Percentiles rank a stretch among this genome's conserved stretches.
Conservation (phyloP, 345 rosid genomes). For the Gossypium stocksii region DNA sequence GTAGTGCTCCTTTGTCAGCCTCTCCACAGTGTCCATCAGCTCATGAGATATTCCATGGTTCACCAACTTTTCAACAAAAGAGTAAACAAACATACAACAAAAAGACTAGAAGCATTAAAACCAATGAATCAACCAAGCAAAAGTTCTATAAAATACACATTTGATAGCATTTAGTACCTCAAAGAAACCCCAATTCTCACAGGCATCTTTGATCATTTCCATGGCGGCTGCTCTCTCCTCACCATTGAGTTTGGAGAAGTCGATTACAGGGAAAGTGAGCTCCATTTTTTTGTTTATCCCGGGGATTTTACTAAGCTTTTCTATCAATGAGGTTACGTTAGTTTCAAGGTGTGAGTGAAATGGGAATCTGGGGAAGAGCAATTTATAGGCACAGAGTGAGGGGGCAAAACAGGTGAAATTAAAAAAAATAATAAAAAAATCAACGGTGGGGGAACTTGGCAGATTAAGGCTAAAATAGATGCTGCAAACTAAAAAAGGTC, state of each 20-base stretch:
- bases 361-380: conserved; percentile 6
- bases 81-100: not conserved
- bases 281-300: conserved; percentile 34
- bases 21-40: conserved; percentile 68
- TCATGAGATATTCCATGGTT: conserved; percentile 67
- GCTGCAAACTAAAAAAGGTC: not conserved
- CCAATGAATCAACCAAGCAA: not conserved
- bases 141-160: not conserved
- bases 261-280: conserved; percentile 53
- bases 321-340: conserved; percentile 2
- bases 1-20: conserved; percentile 66
- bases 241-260: conserved; percentile 58
- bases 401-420: conserved; percentile 5
- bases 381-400: conserved; percentile 48
- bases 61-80: conserved; percentile 35
- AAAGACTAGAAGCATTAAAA: not conserved
- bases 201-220: conserved; percentile 64
- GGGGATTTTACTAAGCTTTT: not conserved
- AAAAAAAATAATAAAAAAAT: not conserved
- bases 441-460: no score
- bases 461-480: not conserved
- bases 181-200: conserved; percentile 85
- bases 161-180: conserved; percentile 40
- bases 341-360: conserved; percentile 24
- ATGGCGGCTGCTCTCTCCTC: conserved; percentile 54